Conservation (phyloP, 176 grass and related monocot genomes). For the Oryza coarctata region DNA sequence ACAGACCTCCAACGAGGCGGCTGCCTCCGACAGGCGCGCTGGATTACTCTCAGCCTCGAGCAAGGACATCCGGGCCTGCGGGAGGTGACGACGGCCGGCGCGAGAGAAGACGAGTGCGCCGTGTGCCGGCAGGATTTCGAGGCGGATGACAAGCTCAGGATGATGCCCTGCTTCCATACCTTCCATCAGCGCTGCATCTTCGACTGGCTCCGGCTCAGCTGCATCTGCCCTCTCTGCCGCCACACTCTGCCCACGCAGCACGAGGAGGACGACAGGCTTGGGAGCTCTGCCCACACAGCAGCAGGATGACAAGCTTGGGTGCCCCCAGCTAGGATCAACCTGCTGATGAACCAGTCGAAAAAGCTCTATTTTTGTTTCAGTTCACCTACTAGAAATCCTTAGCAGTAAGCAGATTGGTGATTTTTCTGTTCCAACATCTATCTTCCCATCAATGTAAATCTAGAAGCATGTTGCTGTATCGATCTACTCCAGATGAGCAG, state of each 20-base stretch:
- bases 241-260: neutral
- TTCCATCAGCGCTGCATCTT: slow-evolving; percentile 16
- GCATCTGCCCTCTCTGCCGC: neutral
- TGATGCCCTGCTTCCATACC: slow-evolving; percentile 1
- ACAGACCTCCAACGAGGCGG: too few species aligned
- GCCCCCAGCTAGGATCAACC: neutral
- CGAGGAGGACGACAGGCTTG: neutral
- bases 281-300: neutral
- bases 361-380: neutral
- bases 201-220: neutral
- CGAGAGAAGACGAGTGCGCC: neutral
- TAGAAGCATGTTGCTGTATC: neutral
- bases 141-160: neutral
- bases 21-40: too few species aligned
- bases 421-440: neutral
- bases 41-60: too few species aligned
- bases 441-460: neutral
- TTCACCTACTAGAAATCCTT: neutral
- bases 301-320: too few species aligned
- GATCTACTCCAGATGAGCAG: neutral
- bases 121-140: neutral
- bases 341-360: neutral
- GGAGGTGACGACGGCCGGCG: too few species aligned
- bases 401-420: neutral
- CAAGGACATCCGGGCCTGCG: too few species aligned